Evolutionary conservation across 108 stramenopile species (phyloP).

Genomic region (Asterionellopsis glacialis): DNA sequence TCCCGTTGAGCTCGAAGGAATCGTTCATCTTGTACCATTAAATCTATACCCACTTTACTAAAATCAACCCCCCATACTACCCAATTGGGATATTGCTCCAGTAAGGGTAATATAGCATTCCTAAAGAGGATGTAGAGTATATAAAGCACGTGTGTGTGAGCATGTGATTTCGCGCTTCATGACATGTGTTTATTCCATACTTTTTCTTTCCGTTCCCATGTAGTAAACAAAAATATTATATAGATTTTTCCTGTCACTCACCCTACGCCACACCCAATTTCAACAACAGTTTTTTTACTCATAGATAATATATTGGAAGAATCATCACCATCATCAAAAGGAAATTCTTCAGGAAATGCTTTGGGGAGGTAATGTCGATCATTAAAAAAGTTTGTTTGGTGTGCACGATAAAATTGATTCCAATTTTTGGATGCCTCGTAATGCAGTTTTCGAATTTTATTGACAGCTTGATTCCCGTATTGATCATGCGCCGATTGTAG

Average conservation of each 20-base stretch:
- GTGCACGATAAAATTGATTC: constrained; percentile 70
- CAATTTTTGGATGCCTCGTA: constrained; percentile 45
- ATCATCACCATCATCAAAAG: constrained; percentile 12
- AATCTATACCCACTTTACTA: constrained; percentile 49
- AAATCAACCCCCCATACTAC: constrained; percentile 59
- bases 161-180: constrained; percentile 13
- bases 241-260: too few species aligned
- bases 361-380: constrained; percentile 85
- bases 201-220: too few species aligned
- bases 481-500: neutral
- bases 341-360: constrained; percentile 74
- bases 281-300: constrained; percentile 39
- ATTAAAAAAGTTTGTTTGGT: constrained; percentile 75
- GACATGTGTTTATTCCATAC: too few species aligned
- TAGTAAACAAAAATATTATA: too few species aligned
- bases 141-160: too few species aligned
- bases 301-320: neutral
- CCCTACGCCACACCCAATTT: constrained; percentile 92
- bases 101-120: constrained; percentile 1
- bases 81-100: constrained; percentile 9
- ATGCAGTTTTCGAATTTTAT: constrained; percentile 1
- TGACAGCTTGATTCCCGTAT: neutral
- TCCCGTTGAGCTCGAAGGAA: constrained; percentile 18
- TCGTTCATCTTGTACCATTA: constrained; percentile 53
- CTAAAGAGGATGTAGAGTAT: too few species aligned